Conservation (phyloP, 139 green algal genomes). For the Klebsormidium nitens region DNA sequence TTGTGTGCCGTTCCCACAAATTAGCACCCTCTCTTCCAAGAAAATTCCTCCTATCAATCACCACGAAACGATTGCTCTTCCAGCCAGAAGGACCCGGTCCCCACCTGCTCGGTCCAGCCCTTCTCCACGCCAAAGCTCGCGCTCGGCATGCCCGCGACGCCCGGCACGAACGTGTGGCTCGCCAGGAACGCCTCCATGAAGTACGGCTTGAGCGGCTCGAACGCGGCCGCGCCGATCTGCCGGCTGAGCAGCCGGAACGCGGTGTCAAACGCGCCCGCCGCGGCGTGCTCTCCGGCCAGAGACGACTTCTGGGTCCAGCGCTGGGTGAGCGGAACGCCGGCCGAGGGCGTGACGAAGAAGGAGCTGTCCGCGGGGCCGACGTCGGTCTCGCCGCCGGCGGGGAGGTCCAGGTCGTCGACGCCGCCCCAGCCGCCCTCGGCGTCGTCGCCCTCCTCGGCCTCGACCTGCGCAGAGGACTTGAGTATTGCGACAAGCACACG, state of each 20-base stretch:
- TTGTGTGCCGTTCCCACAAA: background rate
- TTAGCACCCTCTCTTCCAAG: background rate
- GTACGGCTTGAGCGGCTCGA: conserved; percentile 78
- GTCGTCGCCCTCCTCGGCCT: conserved; percentile 55
- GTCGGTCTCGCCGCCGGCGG: conserved; percentile 66
- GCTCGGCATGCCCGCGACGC: conserved; percentile 54
- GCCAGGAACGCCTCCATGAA: conserved; percentile 79
- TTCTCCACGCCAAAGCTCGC: conserved; percentile 67
- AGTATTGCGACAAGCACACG: too few relatives aligned
- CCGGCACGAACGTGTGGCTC: conserved; percentile 59
- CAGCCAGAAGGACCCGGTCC: too few relatives aligned
- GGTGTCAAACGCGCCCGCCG: conserved; percentile 76
- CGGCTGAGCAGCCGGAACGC: conserved; percentile 90
- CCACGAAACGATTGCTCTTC: too few relatives aligned
- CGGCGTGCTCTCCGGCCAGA: conserved; percentile 72
- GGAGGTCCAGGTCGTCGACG: conserved; percentile 74
- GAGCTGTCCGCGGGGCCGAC: conserved; percentile 20
- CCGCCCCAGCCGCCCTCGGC: conserved; percentile 81
- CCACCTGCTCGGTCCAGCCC: conserved; percentile 52
- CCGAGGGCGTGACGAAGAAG: conserved; percentile 71
- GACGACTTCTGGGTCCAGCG: conserved; percentile 77
- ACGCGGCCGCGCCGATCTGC: conserved; percentile 84
- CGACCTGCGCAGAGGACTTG: conserved; percentile 19
- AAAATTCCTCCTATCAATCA: conserved; percentile 38
- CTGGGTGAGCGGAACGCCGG: conserved; percentile 65